Evolutionary conservation across 1,284 basidiomycete species (phyloP).

Genomic region (Trichosporon coremiiforme): DNA sequence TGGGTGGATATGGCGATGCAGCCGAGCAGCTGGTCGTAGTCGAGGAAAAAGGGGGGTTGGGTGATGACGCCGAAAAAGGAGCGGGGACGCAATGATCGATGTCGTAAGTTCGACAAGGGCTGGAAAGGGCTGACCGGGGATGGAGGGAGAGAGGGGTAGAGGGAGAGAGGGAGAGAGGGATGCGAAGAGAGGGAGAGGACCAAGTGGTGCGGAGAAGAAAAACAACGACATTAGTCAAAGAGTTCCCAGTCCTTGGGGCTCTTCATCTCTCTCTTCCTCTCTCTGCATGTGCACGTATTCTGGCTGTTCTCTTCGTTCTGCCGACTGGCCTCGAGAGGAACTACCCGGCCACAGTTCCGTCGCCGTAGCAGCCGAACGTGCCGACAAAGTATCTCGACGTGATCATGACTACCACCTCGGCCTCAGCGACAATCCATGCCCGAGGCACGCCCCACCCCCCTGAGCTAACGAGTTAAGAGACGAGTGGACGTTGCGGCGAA

Average conservation of each 20-base stretch:
- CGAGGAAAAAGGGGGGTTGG: neutral
- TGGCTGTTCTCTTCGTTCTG: neutral
- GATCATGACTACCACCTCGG: neutral
- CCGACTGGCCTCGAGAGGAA: neutral
- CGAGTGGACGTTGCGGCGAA: too few species aligned
- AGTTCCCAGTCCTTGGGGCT: neutral
- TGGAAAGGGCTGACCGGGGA: neutral
- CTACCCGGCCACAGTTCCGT: neutral
- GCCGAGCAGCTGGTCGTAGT: neutral
- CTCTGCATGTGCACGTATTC: neutral
- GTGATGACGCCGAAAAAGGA: neutral
- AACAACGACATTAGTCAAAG: neutral
- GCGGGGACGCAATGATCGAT: neutral
- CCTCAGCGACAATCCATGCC: neutral
- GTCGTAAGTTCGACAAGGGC: too few species aligned
- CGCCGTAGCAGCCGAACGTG: neutral
- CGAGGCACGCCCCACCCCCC: neutral
- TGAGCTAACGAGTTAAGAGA: too few species aligned
- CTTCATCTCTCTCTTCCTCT: too few species aligned
- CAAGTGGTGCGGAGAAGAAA: neutral
- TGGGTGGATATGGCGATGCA: neutral
- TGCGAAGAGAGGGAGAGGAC: neutral
- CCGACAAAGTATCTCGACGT: neutral
- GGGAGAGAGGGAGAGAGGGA: too few species aligned
- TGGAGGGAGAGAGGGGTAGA: too few species aligned